Evolutionary conservation across 2,329 filamentous ascomycete genomes (phyloP).

Genomic region (Neofusicoccum umdonicola): DNA sequence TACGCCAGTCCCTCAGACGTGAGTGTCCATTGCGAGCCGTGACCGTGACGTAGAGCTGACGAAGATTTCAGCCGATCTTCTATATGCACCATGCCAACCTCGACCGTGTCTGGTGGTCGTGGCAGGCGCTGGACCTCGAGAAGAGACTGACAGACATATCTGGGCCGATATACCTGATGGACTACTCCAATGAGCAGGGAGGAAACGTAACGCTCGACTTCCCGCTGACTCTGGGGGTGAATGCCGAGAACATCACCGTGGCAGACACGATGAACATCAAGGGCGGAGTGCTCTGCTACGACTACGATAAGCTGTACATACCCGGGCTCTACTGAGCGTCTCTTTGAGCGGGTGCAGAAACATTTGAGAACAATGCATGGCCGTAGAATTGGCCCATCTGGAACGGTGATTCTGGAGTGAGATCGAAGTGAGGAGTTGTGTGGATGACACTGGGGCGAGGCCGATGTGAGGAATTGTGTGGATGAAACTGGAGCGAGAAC

Average conservation of each 20-base stretch:
- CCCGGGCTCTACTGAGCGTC: neutral
- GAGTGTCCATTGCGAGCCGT: neutral
- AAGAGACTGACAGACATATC: slow-evolving; percentile 28
- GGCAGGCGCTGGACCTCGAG: slow-evolving; percentile 47
- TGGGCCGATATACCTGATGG: slow-evolving; percentile 16
- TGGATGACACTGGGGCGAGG: too few species aligned
- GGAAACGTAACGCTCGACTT: slow-evolving; percentile 16
- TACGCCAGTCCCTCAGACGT: slow-evolving; percentile 5
- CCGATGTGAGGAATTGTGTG: too few species aligned
- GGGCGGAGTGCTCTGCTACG: slow-evolving; percentile 18
- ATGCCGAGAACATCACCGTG: slow-evolving; percentile 14
- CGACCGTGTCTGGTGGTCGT: slow-evolving; percentile 50
- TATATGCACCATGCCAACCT: slow-evolving; percentile 48
- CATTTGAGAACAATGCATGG: too few species aligned
- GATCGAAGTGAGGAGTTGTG: too few species aligned
- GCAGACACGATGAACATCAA: slow-evolving; percentile 17
- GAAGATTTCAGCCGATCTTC: slow-evolving; percentile 41
- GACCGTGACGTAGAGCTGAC: slow-evolving; percentile 46
- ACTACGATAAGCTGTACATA: slow-evolving; percentile 8
- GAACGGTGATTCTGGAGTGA: too few species aligned
- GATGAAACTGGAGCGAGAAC: too few species aligned
- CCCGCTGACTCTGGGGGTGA: slow-evolving; percentile 6
- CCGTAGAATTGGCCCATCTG: too few species aligned
- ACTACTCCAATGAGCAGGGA: slow-evolving; percentile 12
- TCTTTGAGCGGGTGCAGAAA: neutral